phyloP scores from a whole-genome alignment of 495 filamentous ascomycete genomes.

The Coniosporium apollinis region DNA sequence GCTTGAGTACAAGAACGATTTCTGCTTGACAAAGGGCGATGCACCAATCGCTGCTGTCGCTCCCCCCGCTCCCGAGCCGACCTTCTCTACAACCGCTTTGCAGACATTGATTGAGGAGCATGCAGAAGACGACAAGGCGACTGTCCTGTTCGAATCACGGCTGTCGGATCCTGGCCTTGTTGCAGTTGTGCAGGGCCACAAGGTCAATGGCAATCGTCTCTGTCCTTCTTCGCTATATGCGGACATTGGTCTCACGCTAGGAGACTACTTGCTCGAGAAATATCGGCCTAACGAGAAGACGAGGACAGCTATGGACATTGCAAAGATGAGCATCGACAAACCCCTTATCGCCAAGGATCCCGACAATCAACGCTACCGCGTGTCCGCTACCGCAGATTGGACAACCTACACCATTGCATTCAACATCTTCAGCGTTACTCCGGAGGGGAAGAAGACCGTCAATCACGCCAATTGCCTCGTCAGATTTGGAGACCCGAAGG shows the following conservation, averaged over 20 bases:
- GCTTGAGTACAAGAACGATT: constrained; percentile 54
- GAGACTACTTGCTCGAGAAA: constrained; percentile 17
- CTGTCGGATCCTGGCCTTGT: too few relatives aligned
- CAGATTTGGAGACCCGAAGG: constrained; percentile 18
- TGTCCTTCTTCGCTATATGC: constrained; percentile 26
- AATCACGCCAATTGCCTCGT: constrained; percentile 36
- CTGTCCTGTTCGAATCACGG: too few relatives aligned
- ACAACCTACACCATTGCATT: constrained; percentile 5
- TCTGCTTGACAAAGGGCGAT: constrained; percentile 31
- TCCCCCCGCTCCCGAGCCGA: constrained; percentile 42
- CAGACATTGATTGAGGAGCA: too few relatives aligned
- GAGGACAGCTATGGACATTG: too few relatives aligned
- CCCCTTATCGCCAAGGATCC: background rate
- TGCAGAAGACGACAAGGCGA: too few relatives aligned
- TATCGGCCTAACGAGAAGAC: too few relatives aligned
- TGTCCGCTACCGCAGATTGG: constrained; percentile 14
- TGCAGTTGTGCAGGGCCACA: constrained; percentile 48
- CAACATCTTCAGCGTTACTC: constrained; percentile 26
- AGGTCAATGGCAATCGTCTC: constrained; percentile 47
- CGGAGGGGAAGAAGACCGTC: constrained; percentile 29
- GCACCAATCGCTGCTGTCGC: constrained; percentile 47
- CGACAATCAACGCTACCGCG: too few relatives aligned
- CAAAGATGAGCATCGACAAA: background rate
- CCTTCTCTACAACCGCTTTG: too few relatives aligned
- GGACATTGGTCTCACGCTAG: constrained; percentile 4